Evolutionary conservation across 306 rosid genomes (phyloP).

Genomic region (Oemleria cerasiformis): DNA sequence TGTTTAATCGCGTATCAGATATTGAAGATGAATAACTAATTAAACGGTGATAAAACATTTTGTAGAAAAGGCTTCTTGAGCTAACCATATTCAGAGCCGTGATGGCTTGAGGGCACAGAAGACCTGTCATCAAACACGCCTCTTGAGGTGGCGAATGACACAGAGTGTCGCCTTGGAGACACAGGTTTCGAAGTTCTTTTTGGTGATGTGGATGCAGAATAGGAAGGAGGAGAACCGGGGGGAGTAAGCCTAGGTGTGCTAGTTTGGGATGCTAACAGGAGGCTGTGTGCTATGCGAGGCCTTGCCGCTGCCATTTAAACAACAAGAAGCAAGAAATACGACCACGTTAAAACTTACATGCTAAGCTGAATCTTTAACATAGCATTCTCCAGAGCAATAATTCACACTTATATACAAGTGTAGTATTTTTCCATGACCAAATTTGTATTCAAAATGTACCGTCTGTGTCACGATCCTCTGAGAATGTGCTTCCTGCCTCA

Average conservation of each 20-base stretch:
- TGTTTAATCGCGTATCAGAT: not conserved
- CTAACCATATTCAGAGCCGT: conserved; percentile 59
- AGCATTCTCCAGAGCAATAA: not conserved
- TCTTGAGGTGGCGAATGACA: conserved; percentile 67
- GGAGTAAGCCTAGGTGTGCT: conserved; percentile 76
- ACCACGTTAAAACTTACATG: not conserved
- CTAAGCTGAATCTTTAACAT: not conserved
- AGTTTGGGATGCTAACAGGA: conserved; percentile 71
- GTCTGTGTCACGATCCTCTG: conserved; percentile 54
- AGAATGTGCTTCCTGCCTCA: conserved; percentile 43
- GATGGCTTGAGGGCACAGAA: conserved; percentile 35
- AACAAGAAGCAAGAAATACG: not conserved
- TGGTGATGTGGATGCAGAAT: conserved; percentile 76
- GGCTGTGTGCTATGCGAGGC: conserved; percentile 51
- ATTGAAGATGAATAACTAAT: not conserved
- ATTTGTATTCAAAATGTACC: conserved; percentile 36
- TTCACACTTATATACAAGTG: not conserved
- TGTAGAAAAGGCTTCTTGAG: conserved; percentile 9
- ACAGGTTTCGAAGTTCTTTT: conserved; percentile 68
- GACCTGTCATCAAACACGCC: conserved; percentile 65
- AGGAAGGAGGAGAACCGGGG: conserved; percentile 67
- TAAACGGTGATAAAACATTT: not conserved
- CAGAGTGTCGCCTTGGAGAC: conserved; percentile 74
- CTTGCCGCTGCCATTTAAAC: conserved; percentile 30
- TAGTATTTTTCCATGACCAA: not conserved